These are phyloP conservation scores for Trypanosoma platydactyli DNA, from an alignment of 208 protist species.

Conservation along the genomic window DNA sequence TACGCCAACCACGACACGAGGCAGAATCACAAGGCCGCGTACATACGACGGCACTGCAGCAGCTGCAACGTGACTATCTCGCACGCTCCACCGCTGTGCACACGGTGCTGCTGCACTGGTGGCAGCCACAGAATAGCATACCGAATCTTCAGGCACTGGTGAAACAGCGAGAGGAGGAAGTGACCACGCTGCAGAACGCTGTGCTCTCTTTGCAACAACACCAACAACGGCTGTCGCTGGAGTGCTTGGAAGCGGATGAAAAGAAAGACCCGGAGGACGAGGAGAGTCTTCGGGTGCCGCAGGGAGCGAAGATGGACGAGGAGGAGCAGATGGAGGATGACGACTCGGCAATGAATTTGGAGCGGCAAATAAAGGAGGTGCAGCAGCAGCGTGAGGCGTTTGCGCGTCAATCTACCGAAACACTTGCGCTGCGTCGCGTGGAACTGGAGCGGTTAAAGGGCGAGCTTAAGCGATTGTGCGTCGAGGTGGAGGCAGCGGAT, in stretches of 20 bases:
- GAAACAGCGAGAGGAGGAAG: constrained; percentile 8
- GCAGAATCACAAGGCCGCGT: constrained; percentile 13
- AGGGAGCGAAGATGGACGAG: background rate
- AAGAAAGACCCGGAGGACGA: background rate
- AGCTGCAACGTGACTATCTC: constrained; percentile 24
- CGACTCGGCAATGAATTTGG: background rate
- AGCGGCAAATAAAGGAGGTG: background rate
- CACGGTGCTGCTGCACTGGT: constrained; percentile 9
- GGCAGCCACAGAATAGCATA: constrained; percentile 11
- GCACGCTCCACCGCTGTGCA: constrained; percentile 5
- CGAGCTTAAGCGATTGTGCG: constrained; percentile 33
- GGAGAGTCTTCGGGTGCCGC: background rate
- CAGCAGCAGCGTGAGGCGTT: constrained; percentile 16
- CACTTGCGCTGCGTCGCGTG: constrained; percentile 11
- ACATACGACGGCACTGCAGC: constrained; percentile 11
- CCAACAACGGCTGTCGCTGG: constrained; percentile 17
- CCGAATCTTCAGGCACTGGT: background rate
- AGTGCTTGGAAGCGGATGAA: constrained; percentile 12
- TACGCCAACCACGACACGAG: constrained; percentile 28
- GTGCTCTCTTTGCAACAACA: constrained; percentile 23
- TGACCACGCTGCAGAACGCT: constrained; percentile 19
- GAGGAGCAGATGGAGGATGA: background rate
- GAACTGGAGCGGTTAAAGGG: constrained; percentile 29
- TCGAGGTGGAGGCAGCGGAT: constrained; percentile 45
- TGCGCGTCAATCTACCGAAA: background rate